phyloP scores from a whole-genome alignment of 495 filamentous ascomycete genomes.

The Penicillium nucicola region DNA sequence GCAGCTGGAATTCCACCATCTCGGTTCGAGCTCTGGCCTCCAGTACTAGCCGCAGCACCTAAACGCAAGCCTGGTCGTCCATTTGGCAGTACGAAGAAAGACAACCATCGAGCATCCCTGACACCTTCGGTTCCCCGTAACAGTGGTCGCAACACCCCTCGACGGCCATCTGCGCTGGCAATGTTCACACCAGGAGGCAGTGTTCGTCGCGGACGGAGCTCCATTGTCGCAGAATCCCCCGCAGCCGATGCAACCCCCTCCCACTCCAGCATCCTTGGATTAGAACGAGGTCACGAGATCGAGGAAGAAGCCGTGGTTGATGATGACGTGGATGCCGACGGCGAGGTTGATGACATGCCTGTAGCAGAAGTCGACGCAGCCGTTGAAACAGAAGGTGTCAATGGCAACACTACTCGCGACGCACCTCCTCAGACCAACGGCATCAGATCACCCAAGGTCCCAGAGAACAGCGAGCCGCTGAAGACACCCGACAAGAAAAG shows the following conservation, averaged over 20 bases:
- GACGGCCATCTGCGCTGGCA: conserved; percentile 29
- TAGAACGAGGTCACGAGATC: conserved; percentile 11
- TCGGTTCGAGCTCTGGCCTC: conserved; percentile 83
- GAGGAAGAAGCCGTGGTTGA: conserved; percentile 29
- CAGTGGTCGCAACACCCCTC: conserved; percentile 38
- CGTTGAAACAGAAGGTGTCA: background rate
- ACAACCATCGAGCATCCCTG: conserved; percentile 13
- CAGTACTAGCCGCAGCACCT: conserved; percentile 56
- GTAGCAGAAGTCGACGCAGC: conserved; percentile 2
- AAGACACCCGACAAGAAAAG: conserved; percentile 18
- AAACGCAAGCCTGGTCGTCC: conserved; percentile 50
- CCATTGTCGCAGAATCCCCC: conserved; percentile 30
- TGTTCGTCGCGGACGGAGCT: conserved; percentile 40
- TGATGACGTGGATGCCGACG: conserved; percentile 16
- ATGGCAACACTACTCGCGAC: conserved; percentile 5
- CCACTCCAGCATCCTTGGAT: conserved; percentile 17
- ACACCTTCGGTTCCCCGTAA: conserved; percentile 32
- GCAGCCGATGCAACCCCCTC: conserved; percentile 21
- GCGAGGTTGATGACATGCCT: conserved; percentile 6
- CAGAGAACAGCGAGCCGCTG: background rate
- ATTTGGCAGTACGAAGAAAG: conserved; percentile 20
- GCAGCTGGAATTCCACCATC: conserved; percentile 63
- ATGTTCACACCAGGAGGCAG: conserved; percentile 24
- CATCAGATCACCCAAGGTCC: conserved; percentile 11
- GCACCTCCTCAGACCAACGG: conserved; percentile 21